Evolutionary conservation across 1,284 basidiomycete genomes (phyloP).

Genomic region (Tetrapyrgos nigripes): DNA sequence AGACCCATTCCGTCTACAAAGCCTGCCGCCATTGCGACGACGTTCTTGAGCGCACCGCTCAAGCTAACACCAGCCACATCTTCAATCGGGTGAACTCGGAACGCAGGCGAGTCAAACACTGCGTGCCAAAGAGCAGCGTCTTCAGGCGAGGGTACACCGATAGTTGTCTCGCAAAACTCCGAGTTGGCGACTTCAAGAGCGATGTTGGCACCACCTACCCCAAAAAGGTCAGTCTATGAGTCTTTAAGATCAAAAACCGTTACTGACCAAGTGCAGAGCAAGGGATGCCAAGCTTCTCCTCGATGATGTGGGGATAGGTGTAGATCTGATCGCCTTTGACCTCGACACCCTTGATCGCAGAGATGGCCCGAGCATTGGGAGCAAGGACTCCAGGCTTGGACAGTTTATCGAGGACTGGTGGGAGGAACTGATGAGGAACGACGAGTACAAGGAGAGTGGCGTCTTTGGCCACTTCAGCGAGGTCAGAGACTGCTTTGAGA

Average conservation of each 20-base stretch:
- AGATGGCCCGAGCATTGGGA: slow-evolving; percentile 20
- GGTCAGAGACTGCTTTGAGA: slow-evolving; percentile 18
- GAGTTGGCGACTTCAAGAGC: slow-evolving; percentile 23
- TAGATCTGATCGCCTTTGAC: slow-evolving; percentile 21
- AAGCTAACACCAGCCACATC: slow-evolving; percentile 26
- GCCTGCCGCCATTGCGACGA: slow-evolving; percentile 24
- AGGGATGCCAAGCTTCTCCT: slow-evolving; percentile 19
- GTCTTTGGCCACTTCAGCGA: slow-evolving; percentile 17
- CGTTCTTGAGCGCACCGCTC: slow-evolving; percentile 25
- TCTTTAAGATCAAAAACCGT: not conserved
- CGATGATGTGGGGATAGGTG: slow-evolving; percentile 22
- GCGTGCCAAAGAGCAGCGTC: slow-evolving; percentile 25
- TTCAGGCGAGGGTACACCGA: slow-evolving; percentile 20
- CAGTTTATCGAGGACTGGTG: slow-evolving; percentile 17
- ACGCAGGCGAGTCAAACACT: slow-evolving; percentile 21
- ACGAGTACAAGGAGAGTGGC: slow-evolving; percentile 23
- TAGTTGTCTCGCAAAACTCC: slow-evolving; percentile 25
- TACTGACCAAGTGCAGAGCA: slow-evolving; percentile 20
- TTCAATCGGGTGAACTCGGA: slow-evolving; percentile 23
- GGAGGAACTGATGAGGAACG: slow-evolving; percentile 25
- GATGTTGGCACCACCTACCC: slow-evolving; percentile 21
- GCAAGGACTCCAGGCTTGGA: slow-evolving; percentile 17
- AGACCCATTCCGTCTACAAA: slow-evolving; percentile 26
- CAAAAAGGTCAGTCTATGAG: not conserved
- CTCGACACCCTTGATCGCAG: slow-evolving; percentile 25